Evolutionary conservation across 768 basidiomycete genomes (phyloP), one percentile per base, ranked within the genome.

Genomic region (Pilatotrama ljubarskyi): DNA sequence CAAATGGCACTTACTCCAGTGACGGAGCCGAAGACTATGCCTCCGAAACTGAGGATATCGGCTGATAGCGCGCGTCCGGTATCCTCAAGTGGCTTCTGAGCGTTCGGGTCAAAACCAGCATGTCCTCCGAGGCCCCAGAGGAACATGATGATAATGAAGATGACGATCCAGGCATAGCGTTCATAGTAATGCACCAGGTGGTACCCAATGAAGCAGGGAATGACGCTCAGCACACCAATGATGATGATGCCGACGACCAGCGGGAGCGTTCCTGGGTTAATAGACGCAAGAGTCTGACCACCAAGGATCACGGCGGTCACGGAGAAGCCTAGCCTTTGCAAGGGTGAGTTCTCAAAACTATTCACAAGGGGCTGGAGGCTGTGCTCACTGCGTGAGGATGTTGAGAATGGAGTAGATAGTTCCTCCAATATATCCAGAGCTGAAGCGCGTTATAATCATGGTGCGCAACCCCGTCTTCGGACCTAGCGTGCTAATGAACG

Each of bases 401-500:
- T 84, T 84, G 5, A 85, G 68, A 51, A 84, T 63, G 5, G 82
- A 80, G 63, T 79, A 82, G 51, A 83, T 75, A 5, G 73, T 74
- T 4, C 80, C 76, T 14, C 82, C 82, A 10, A 79, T 55, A 59
- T 79, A 83, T 2, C 82, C 83, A 2, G 76, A 77, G 60, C 76
- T 78, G 59, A 75, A 83, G 2, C 82, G 74, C 3, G 76, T 70
- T 50, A 81, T 81, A 42, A 83, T 71, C 81, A 84, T 84, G 0
- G 82, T 83, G 6, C 83, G 74, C 22, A 84, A 69, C 11, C 83
- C 83, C 1, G 81, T 84, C 61, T 70, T 68, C 0, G 84, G 83
- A 0, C 83, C 84, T 9, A 85, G 71, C 7, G 77, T 82, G 17
- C 83, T 80, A 44, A 84, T 80, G 64, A 83, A 82, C 2, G 81